Base-by-base conservation (phyloP, 139 green algal genomes). In the Diplosphaera chodatii region DNA sequence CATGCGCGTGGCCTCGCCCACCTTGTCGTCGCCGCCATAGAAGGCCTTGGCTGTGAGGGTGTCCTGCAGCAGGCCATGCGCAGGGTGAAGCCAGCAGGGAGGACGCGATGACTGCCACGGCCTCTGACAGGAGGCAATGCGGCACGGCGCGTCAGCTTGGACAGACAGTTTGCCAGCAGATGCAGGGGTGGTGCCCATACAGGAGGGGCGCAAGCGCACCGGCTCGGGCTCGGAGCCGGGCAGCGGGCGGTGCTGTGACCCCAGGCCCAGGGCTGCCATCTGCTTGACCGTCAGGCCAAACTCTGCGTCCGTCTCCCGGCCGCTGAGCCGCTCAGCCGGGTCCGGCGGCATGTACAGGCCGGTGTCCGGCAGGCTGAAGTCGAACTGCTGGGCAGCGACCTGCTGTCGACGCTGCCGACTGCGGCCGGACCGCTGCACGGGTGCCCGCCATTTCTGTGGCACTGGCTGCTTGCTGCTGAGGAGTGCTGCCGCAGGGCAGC, bases 21-120 rank as follows among this genome's bases (percentile, higher is more conserved):
- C 65, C 48, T 78, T 68, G 2, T 74, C n/a, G 41, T 88, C 77
- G n/a, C 71, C 78, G n/a, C 78, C 77, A 59, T 85, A 88, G 40
- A 77, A 83, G 23, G 75, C 74, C 67, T 85, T 83, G 28, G 83
- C 83, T 18, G 65, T 76, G 31, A 88, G 70, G 4, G 72, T 40
- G 48, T 78, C 73, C 76, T 86, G 74, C 16, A 59, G 13, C n/a
- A n/a, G n/a, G n/a, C n/a, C n/a, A n/a, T n/a, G n/a, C n/a, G n/a
- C n/a, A 8, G 37, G 8, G 37, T 13, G 37, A 8, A 48, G 13
- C 37, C 10, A 48, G 37, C 37, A 48, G 37, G 37, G 37, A 48
- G 8, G 37, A 48, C 10, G 10, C 10, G 10, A 48, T 21, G 37
- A 48, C n/a, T n/a, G n/a, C n/a, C n/a, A n/a, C n/a, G n/a, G n/a